phyloP scores from a whole-genome alignment of 1,139 yeast species.

The Pichia sp. region DNA sequence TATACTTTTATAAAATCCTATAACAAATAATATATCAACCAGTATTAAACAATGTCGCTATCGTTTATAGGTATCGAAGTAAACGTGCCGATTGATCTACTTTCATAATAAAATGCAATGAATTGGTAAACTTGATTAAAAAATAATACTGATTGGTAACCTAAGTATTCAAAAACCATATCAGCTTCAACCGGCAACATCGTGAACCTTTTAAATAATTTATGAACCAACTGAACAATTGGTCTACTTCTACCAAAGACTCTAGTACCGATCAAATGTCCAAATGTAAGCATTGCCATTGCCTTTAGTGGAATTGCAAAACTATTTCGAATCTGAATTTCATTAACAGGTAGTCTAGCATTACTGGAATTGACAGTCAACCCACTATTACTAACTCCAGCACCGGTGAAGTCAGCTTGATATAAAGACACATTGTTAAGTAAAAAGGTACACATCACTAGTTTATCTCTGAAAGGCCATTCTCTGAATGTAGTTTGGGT shows the following conservation, averaged over 20 bases:
- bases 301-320: not conserved
- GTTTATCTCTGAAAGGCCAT: not conserved
- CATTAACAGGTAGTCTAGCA: not conserved
- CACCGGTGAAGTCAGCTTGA: not conserved
- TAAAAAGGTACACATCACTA: not conserved
- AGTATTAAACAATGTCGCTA: not conserved
- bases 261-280: not conserved
- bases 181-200: conserved; percentile 8
- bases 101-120: not conserved
- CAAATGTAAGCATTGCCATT: not conserved
- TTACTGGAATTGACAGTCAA: not conserved
- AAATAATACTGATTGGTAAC: conserved; percentile 2
- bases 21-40: not conserved
- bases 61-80: not conserved
- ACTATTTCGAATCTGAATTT: not conserved
- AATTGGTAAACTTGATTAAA: conserved; percentile 1
- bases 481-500: not conserved
- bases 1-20: not conserved
- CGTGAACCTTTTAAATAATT: not conserved
- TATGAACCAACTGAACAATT: conserved; percentile 1
- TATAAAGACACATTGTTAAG: not conserved
- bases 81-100: not conserved
- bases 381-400: not conserved
- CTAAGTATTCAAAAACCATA: conserved; percentile 6
- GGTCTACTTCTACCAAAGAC: conserved; percentile 6